phyloP scores from a whole-genome alignment of 768 basidiomycete species.

The Clitopilus hobsonii region DNA sequence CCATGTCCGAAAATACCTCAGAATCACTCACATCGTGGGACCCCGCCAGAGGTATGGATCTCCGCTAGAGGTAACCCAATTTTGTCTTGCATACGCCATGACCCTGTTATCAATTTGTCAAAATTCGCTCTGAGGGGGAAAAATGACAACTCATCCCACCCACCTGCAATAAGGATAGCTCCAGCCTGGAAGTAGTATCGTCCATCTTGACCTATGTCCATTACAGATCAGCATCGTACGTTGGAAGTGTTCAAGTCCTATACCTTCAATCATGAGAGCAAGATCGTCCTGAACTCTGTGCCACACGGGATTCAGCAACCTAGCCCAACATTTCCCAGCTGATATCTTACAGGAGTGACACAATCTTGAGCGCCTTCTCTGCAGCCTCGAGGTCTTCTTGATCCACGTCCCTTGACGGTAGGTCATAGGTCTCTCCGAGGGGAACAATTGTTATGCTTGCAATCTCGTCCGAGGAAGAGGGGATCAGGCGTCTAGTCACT shows the following conservation, averaged over 20 bases:
- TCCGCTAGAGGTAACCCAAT: constrained; percentile 68
- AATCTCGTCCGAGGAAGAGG: constrained; percentile 29
- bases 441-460: constrained; percentile 47
- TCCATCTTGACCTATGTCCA: constrained; percentile 51
- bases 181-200: constrained; percentile 74
- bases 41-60: constrained; percentile 66
- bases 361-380: constrained; percentile 56
- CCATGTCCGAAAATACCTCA: background rate
- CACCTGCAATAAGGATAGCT: constrained; percentile 62
- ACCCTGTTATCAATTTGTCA: constrained; percentile 37
- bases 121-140: background rate
- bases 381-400: constrained; percentile 27
- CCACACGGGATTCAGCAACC: background rate
- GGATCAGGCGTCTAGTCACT: constrained; percentile 35
- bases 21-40: constrained; percentile 61
- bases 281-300: constrained; percentile 56
- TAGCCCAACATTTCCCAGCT: background rate
- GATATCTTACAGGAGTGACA: constrained; percentile 51
- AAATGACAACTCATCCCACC: constrained; percentile 8
- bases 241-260: background rate
- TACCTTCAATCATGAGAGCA: constrained; percentile 59
- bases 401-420: constrained; percentile 28
- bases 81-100: constrained; percentile 76
- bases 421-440: constrained; percentile 41
- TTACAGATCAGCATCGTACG: constrained; percentile 1